phyloP scores from a whole-genome alignment of 305 asterid genomes.

The Fraxinus sp. region DNA sequence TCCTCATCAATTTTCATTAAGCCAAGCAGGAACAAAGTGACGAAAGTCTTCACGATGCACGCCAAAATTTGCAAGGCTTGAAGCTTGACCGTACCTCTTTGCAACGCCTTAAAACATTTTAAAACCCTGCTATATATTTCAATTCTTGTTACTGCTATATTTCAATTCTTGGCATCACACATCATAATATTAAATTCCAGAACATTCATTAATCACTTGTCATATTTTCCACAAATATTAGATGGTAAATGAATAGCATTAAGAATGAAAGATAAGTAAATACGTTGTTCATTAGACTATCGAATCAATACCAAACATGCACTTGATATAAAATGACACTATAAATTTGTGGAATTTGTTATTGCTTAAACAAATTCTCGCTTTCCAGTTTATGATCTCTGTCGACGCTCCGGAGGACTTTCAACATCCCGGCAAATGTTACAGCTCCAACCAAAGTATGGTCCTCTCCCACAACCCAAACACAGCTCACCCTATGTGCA shows the following conservation, averaged over 20 bases:
- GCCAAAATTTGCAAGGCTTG: neutral
- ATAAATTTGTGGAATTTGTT: neutral
- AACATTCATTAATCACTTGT: neutral
- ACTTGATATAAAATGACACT: neutral
- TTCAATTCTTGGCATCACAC: neutral
- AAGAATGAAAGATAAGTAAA: neutral
- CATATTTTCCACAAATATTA: neutral
- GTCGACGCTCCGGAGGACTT: constrained; percentile 47
- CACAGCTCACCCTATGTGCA: constrained; percentile 60
- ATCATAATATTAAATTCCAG: neutral
- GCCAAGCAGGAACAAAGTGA: neutral
- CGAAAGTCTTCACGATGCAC: neutral
- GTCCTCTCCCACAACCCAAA: constrained; percentile 78
- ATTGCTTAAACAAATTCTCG: constrained; percentile 21
- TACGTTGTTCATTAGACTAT: neutral
- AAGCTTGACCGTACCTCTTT: neutral
- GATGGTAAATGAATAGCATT: neutral
- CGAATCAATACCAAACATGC: neutral
- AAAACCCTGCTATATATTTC: neutral
- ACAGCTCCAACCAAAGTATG: constrained; percentile 59
- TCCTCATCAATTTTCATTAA: no score
- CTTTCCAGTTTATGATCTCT: constrained; percentile 24
- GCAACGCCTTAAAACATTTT: neutral
- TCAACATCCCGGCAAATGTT: constrained; percentile 57
- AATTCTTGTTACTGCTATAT: no score